These are phyloP conservation scores for Amanita pallidorosea DNA, from an alignment of 768 basidiomycete genomes.

Conservation along the genomic window DNA sequence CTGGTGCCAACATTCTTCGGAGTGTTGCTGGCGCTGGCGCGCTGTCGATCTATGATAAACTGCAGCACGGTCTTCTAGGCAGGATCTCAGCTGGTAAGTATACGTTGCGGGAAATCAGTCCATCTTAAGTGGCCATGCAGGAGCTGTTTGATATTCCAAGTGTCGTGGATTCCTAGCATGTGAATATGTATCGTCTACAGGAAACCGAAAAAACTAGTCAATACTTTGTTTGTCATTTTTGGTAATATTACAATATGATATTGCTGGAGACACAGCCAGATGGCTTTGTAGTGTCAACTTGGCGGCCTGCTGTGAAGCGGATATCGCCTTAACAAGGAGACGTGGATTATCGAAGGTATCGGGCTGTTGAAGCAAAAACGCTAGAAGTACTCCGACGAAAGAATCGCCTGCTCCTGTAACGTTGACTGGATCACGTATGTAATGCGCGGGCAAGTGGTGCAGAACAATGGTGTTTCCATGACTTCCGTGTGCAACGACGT, in stretches of 20 bases:
- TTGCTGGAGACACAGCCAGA: conserved; percentile 53
- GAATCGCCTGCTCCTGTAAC: conserved; percentile 93
- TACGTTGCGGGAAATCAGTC: neutral
- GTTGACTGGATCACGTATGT: conserved; percentile 38
- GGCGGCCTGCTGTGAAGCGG: conserved; percentile 56
- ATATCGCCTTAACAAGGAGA: conserved; percentile 33
- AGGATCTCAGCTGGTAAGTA: neutral
- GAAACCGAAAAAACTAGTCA: neutral
- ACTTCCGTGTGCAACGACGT: conserved; percentile 40
- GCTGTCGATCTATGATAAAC: conserved; percentile 75
- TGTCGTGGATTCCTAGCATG: no score
- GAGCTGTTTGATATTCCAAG: neutral
- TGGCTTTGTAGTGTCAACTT: conserved; percentile 45
- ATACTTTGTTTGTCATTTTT: neutral
- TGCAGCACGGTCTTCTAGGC: conserved; percentile 5
- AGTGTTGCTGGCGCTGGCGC: conserved; percentile 86
- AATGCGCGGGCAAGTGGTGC: conserved; percentile 61
- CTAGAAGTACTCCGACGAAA: conserved; percentile 76
- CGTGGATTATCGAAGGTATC: conserved; percentile 33
- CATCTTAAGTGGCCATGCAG: neutral
- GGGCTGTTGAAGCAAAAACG: conserved; percentile 39
- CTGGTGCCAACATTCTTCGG: conserved; percentile 67
- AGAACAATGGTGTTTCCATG: conserved; percentile 44
- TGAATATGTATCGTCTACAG: neutral
- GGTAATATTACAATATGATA: conserved; percentile 24